Evolutionary conservation across 805 yeast genomes (phyloP).

Genomic region (Tetrapisispora nanseiensis): DNA sequence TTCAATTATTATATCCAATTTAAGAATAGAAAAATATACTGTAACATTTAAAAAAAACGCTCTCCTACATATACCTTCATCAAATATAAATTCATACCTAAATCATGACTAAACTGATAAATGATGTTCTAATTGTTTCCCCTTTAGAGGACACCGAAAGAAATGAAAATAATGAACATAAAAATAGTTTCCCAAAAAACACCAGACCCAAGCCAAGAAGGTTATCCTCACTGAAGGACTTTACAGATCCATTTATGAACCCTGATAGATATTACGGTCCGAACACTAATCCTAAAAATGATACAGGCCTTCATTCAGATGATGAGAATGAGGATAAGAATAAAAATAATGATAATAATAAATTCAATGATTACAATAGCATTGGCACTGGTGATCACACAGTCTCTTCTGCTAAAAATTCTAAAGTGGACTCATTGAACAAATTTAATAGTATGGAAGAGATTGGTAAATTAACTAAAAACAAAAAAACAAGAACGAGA

Average conservation of each 20-base stretch:
- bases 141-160: background rate
- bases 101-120: background rate
- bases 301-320: slow-evolving; percentile 13
- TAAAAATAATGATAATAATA: too few relatives aligned
- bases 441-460: background rate
- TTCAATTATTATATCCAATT: too few relatives aligned
- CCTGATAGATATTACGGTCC: slow-evolving; percentile 67
- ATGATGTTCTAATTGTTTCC: background rate
- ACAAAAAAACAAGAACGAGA: slow-evolving; percentile 40
- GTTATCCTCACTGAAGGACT: slow-evolving; percentile 38
- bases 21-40: too few relatives aligned
- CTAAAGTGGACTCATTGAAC: background rate
- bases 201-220: slow-evolving; percentile 12
- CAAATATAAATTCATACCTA: background rate
- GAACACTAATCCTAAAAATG: slow-evolving; percentile 41
- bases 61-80: too few relatives aligned
- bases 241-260: slow-evolving; percentile 50
- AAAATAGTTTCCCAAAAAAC: background rate
- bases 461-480: background rate
- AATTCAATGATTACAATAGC: too few relatives aligned
- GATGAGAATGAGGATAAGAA: background rate
- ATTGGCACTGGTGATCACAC: too few relatives aligned
- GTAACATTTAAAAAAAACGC: too few relatives aligned
- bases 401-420: too few relatives aligned
- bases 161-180: background rate